Percentiles rank a stretch among this genome's conserved stretches.
Conservation (phyloP, 2,329 filamentous ascomycete genomes). For the Chaetomiaceae sp. region DNA sequence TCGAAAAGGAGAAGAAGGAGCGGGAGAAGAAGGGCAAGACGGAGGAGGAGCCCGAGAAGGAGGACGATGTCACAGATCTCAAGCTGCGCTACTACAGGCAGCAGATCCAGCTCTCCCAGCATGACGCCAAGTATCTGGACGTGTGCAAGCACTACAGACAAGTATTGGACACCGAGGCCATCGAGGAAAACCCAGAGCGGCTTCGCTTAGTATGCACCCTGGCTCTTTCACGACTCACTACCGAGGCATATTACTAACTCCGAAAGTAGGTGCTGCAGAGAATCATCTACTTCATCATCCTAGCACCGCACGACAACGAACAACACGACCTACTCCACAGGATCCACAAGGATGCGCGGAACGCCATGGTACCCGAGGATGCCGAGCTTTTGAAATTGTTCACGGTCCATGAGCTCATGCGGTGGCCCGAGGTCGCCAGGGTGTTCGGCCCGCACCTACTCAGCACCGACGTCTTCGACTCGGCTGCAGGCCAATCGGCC, state of each 20-base stretch:
- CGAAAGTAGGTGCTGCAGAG: slow-evolving; percentile 73
- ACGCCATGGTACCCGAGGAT: slow-evolving; percentile 71
- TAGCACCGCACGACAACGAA: slow-evolving; percentile 96
- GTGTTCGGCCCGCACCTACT: slow-evolving; percentile 85
- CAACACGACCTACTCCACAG: slow-evolving; percentile 96
- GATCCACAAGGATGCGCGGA: slow-evolving; percentile 79
- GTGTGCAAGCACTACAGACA: slow-evolving; percentile 98
- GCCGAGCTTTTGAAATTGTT: slow-evolving; percentile 88
- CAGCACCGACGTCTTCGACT: slow-evolving; percentile 84
- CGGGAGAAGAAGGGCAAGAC: slow-evolving; percentile 74
- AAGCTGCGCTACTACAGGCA: slow-evolving; percentile 97
- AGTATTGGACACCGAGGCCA: slow-evolving; percentile 90
- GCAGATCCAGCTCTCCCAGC: slow-evolving; percentile 91
- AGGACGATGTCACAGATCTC: slow-evolving; percentile 90
- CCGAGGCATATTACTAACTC: slow-evolving; percentile 13
- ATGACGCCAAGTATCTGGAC: slow-evolving; percentile 95
- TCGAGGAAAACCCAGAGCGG: slow-evolving; percentile 83
- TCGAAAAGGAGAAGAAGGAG: slow-evolving; percentile 87
- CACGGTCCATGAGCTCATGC: slow-evolving; percentile 94
- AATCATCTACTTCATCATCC: slow-evolving; percentile 95
- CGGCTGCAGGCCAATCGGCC: slow-evolving; percentile 55
- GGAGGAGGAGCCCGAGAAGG: slow-evolving; percentile 70
- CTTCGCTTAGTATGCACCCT: slow-evolving; percentile 67
- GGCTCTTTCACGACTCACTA: background rate
- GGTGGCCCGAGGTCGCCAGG: slow-evolving; percentile 90